Percentiles rank a stretch among this genome's conserved stretches.
phyloP scores from a whole-genome alignment of 1,284 basidiomycete species.

The Chalciporus sp. region DNA sequence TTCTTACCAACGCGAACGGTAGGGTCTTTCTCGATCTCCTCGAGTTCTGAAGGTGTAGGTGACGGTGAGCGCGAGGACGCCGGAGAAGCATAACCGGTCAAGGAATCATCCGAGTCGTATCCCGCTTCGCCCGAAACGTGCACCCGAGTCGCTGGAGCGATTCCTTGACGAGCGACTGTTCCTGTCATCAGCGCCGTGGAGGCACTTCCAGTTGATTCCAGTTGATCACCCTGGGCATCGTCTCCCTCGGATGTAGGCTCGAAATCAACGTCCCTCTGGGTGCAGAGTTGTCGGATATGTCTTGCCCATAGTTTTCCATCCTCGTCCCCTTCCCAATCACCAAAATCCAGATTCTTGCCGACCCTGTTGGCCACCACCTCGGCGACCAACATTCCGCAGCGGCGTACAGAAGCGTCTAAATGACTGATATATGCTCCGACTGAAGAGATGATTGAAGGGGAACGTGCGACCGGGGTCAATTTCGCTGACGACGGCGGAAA shows the following conservation, averaged over 20 bases:
- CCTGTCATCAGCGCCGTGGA: neutral
- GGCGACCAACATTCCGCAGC: slow-evolving; percentile 93
- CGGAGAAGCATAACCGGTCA: slow-evolving; percentile 74
- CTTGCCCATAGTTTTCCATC: slow-evolving; percentile 71
- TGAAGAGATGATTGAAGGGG: slow-evolving; percentile 69
- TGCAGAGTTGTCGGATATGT: slow-evolving; percentile 54
- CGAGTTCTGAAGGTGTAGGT: slow-evolving; percentile 78
- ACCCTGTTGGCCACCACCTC: slow-evolving; percentile 71
- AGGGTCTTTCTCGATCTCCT: slow-evolving; percentile 84
- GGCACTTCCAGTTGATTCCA: neutral
- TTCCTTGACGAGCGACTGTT: slow-evolving; percentile 2
- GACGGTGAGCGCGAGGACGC: slow-evolving; percentile 76
- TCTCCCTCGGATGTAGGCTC: slow-evolving; percentile 24
- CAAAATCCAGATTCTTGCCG: slow-evolving; percentile 76
- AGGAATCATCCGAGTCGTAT: slow-evolving; percentile 81
- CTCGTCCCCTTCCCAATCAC: slow-evolving; percentile 81
- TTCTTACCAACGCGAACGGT: slow-evolving; percentile 66
- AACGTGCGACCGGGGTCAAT: slow-evolving; percentile 49
- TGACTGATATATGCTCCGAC: slow-evolving; percentile 81
- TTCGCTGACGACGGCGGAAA: slow-evolving; percentile 51
- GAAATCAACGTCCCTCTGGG: slow-evolving; percentile 53
- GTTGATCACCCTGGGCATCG: neutral
- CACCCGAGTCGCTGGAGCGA: neutral
- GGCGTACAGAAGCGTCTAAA: slow-evolving; percentile 73
- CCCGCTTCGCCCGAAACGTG: slow-evolving; percentile 34